Evolutionary conservation across 768 basidiomycete genomes (phyloP).

Genomic region (Lactifluus piperatus): DNA sequence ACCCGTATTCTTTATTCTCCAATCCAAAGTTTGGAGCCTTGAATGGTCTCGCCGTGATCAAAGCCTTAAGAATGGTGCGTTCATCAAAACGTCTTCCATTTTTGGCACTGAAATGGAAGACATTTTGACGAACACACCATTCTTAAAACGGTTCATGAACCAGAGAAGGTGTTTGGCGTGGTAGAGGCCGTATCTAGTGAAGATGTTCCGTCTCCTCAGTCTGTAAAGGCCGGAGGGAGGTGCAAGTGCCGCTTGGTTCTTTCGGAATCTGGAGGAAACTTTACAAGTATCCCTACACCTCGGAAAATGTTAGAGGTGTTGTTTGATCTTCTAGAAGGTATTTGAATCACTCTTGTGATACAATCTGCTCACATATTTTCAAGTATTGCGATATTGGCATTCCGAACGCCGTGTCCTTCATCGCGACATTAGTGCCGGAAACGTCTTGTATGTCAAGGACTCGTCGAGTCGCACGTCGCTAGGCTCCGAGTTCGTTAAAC

Average conservation of each 20-base stretch:
- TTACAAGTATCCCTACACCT: not conserved
- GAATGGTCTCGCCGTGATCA: not conserved
- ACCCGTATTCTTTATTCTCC: not conserved
- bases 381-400: not conserved
- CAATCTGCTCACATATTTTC: not conserved
- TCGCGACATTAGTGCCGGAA: not conserved
- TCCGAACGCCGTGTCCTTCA: not conserved
- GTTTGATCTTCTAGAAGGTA: conserved; percentile 1
- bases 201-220: not conserved
- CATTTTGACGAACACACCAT: not conserved
- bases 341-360: not conserved
- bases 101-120: not conserved
- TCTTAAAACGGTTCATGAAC: not conserved
- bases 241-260: not conserved
- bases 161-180: not conserved
- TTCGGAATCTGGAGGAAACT: not conserved
- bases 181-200: not conserved
- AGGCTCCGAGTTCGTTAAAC: too few species aligned
- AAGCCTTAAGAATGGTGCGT: too few species aligned
- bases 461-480: not conserved
- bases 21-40: not conserved
- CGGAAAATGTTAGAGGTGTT: not conserved
- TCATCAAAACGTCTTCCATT: too few species aligned
- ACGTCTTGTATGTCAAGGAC: not conserved
- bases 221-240: not conserved